Evolutionary conservation across 176 grass and related monocot genomes (phyloP).

Genomic region (Microstegium vimineum): DNA sequence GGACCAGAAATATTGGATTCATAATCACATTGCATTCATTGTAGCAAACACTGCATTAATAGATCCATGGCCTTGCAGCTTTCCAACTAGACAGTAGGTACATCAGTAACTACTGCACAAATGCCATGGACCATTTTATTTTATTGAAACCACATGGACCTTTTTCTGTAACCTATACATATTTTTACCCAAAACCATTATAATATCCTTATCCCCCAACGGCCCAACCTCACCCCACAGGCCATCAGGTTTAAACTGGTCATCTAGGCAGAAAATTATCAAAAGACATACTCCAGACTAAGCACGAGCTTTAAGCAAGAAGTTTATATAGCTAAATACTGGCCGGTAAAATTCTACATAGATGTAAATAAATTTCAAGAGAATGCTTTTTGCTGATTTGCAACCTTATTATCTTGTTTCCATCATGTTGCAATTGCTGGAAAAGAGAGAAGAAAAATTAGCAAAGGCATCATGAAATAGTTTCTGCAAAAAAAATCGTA

Average conservation of each 20-base stretch:
- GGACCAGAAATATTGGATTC: neutral
- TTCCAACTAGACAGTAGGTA: slow-evolving; percentile 9
- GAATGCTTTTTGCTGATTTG: neutral
- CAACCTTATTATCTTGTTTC: neutral
- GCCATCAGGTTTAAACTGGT: neutral
- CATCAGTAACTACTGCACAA: neutral
- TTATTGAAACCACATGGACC: neutral
- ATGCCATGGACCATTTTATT: neutral
- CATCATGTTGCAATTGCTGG: neutral
- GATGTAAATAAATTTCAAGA: neutral
- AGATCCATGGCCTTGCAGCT: slow-evolving; percentile 16
- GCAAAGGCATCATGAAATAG: neutral
- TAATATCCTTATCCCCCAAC: neutral
- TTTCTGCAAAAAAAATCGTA: neutral
- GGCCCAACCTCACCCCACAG: neutral
- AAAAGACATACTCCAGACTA: neutral
- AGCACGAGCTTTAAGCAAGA: neutral
- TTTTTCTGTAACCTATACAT: slow-evolving; percentile 2
- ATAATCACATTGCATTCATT: slow-evolving; percentile 14
- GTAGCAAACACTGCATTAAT: slow-evolving; percentile 12
- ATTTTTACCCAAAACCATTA: neutral
- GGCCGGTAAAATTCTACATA: neutral
- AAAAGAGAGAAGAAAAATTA: neutral
- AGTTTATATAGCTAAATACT: neutral
- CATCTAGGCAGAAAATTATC: neutral